Evolutionary conservation across 495 filamentous ascomycete species (phyloP).

Genomic region (Hypoxylon lenormandii): DNA sequence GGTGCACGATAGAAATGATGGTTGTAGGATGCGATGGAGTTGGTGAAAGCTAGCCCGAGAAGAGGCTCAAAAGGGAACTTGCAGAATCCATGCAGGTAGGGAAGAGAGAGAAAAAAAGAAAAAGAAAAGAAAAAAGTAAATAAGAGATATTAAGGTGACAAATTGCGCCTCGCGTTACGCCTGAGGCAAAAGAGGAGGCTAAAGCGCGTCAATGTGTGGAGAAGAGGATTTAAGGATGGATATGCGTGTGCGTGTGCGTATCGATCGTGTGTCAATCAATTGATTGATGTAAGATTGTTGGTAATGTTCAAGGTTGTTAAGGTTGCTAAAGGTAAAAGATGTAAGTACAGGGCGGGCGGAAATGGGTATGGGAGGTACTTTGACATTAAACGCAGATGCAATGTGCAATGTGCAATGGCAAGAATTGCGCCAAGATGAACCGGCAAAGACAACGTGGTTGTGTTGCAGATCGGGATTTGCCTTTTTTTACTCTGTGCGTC

Average conservation of each 20-base stretch:
- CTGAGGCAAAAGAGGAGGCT: slow-evolving; percentile 22
- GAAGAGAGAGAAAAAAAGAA: slow-evolving; percentile 10
- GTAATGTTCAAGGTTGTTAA: not conserved
- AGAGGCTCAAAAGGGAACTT: slow-evolving; percentile 36
- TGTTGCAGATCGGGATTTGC: slow-evolving; percentile 48
- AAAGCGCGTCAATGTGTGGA: slow-evolving; percentile 46
- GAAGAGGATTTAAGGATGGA: slow-evolving; percentile 5
- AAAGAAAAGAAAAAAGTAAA: slow-evolving; percentile 1
- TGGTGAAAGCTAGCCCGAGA: slow-evolving; percentile 22
- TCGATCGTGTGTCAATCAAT: slow-evolving; percentile 25
- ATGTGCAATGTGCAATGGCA: too few relatives aligned
- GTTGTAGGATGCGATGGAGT: slow-evolving; percentile 23
- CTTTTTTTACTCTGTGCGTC: slow-evolving; percentile 36
- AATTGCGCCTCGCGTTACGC: slow-evolving; percentile 45
- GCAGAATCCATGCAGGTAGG: not conserved
- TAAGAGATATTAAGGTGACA: slow-evolving; percentile 35
- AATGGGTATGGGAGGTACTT: slow-evolving; percentile 4
- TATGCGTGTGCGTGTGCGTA: slow-evolving; percentile 7
- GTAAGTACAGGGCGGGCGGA: not conserved
- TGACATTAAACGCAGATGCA: too few relatives aligned
- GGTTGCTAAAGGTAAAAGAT: not conserved
- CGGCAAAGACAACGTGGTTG: slow-evolving; percentile 45
- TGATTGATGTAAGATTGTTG: slow-evolving; percentile 3
- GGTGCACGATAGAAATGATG: slow-evolving; percentile 15
- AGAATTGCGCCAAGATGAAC: slow-evolving; percentile 20